Evolutionary conservation across 352 stramenopile genomes (phyloP).

Genomic region (Pythium folliculosum): DNA sequence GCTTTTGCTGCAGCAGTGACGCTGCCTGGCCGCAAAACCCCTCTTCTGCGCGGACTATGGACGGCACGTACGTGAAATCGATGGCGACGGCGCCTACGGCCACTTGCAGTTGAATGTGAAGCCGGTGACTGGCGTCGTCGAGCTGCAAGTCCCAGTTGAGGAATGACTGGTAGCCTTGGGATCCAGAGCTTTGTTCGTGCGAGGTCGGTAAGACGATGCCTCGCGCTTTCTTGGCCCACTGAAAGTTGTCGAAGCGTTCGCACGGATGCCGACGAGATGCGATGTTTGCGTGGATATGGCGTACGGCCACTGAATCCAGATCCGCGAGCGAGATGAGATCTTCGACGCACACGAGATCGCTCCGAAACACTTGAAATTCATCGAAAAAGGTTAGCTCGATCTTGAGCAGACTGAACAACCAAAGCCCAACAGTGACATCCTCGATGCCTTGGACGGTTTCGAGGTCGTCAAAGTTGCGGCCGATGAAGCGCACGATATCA

Average conservation of each 20-base stretch:
- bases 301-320: neutral
- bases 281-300: neutral
- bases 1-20: too few species aligned
- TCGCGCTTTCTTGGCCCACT: neutral
- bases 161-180: too few species aligned
- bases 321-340: neutral
- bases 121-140: too few species aligned
- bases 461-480: constrained; percentile 31
- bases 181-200: too few species aligned
- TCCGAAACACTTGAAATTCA: constrained; percentile 36
- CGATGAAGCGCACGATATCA: constrained; percentile 21
- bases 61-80: too few species aligned
- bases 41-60: too few species aligned
- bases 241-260: neutral
- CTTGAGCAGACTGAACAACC: constrained; percentile 39
- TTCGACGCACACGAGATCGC: neutral
- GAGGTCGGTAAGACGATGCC: neutral
- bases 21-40: too few species aligned
- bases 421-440: constrained; percentile 49
- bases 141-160: too few species aligned
- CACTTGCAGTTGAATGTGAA: too few species aligned
- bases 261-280: neutral
- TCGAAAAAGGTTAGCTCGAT: constrained; percentile 37
- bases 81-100: too few species aligned
- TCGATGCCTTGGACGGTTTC: constrained; percentile 28